Evolutionary conservation across 345 rosid genomes (phyloP), one percentile per base, ranked within the genome.

Genomic region (Aquilaria sinensis): DNA sequence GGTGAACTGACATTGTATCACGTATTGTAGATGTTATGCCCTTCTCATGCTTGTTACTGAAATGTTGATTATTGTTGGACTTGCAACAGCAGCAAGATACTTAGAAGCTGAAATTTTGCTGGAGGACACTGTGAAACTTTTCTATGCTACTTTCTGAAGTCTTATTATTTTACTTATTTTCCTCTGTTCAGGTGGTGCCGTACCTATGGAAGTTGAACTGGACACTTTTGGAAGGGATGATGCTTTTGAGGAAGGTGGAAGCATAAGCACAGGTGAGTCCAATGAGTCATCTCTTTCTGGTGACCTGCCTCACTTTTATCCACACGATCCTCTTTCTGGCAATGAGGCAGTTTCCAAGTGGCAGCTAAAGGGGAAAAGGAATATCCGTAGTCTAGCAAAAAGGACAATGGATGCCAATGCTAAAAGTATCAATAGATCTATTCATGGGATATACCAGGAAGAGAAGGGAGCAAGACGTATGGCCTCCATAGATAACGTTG

Each of bases 331-430:
- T 60, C 74, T 67, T 71, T 68, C 71, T 62, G 72, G 62, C 58
- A 74, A 77, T 60, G 92, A 78, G 72, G 74, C 90, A 50, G 94
- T 87, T 70, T 89, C 97, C 76, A 89, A 84, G 66, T 95, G 99
- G 99, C 91, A 80, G 70, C 75, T 77, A 57, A 95, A 85, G 83
- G 86, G 99, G 65, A 95, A 91, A 77, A 84, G 97, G 74, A 91
- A 89, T 62, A 72, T 76, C 43, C 84, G 99, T 5, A 79, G 83
- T 71, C 80, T 91, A 64, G 67, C 81, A 49, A 85, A 81, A 68
- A 73, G 79, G 73, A 71, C 84, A 63, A 60, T 72, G 34, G 81
- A 80, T 58, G 43, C 69, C 33, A 74, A 64, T 51, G 70, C 64
- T 60, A 72, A 52, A 66, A 67, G 60, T 67, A 63, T 66, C 52